A percentile compares a stretch with the other conserved stretches of the same genome.
Evolutionary conservation across 805 yeast genomes (phyloP).

Genomic region (Candida anglica): DNA sequence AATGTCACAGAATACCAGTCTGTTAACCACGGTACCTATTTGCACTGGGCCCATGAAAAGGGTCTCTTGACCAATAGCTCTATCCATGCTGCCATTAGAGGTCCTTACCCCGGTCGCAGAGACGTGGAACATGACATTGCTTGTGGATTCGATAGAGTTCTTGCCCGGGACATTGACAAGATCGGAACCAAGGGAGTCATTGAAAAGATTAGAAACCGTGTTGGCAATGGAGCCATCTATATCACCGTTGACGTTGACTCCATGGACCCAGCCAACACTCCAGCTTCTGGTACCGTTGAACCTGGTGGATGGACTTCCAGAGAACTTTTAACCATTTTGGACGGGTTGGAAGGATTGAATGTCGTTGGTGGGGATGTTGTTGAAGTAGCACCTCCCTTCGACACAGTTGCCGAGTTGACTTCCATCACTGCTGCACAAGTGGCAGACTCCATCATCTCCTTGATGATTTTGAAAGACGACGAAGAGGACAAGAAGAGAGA

Average conservation of each 20-base stretch:
- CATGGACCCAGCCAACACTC: conserved; percentile 23
- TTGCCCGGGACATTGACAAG: conserved; percentile 9
- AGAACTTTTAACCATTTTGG: conserved; percentile 20
- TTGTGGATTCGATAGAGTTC: conserved; percentile 10
- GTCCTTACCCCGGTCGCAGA: conserved; percentile 4
- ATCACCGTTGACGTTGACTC: conserved; percentile 25
- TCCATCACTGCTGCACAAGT: conserved; percentile 23
- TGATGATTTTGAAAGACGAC: conserved; percentile 15
- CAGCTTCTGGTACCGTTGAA: conserved; percentile 27
- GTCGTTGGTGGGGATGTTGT: conserved; percentile 26
- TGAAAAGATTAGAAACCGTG: conserved; percentile 7
- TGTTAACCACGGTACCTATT: conserved; percentile 10
- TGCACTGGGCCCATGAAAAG: conserved; percentile 10
- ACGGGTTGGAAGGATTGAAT: conserved; percentile 24
- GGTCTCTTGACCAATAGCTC: conserved; percentile 8
- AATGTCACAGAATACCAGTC: conserved; percentile 11
- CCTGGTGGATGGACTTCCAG: conserved; percentile 23
- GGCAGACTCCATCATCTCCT: conserved; percentile 17
- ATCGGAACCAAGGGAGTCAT: conserved; percentile 9
- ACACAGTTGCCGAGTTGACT: conserved; percentile 21
- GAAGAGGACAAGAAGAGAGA: not conserved
- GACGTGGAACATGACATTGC: conserved; percentile 8
- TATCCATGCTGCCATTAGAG: conserved; percentile 9
- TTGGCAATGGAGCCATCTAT: conserved; percentile 23
- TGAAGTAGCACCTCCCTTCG: conserved; percentile 27